Evolutionary conservation across 2,329 filamentous ascomycete species (phyloP), one percentile per base, ranked within the genome.

Genomic region (Aspergillus felis): DNA sequence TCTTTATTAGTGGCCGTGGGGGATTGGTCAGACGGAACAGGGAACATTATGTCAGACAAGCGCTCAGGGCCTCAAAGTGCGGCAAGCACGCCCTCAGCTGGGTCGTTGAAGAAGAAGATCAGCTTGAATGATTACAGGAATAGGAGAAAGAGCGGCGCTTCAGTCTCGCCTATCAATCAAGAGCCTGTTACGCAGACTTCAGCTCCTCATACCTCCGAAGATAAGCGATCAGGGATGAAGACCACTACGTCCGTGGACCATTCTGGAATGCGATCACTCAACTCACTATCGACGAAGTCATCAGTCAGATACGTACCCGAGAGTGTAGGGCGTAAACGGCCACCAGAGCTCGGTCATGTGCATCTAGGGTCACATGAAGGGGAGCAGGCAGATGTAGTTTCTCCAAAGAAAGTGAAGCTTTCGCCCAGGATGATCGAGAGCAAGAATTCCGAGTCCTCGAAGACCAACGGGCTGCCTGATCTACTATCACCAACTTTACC

Each of bases 121-220:
- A 85, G 77, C 55, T 70, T 87, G 54, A 82, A 79, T 46, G 84
- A 82, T 42, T 87, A 87, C 71, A 86, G 84, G 71, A 82, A 79
- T 59, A 84, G 84, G 67, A 79, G 73, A 59, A 77, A 72, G 55
- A 74, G 68, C 46, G 71, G 67, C 9, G 58, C 70, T 10, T 66
- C 64, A 20, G 59, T 66, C 5, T 65, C 65, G 17, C 66, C 70
- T 17, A 60, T 69, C 48, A 60, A 56, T 50, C 66, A 65, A 46
- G 65, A 70, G 55, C 48, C 54, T 35, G 35, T 51, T 41, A 58
- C 52, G 44, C 64, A 67, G 46, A 61, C 42, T 48, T 62, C 64
- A 29, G 56, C 59, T n/a, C 48, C 58, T 14, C 25, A 56, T 42
- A 55, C 56, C 28, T 55, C 58, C 53, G 64, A 67, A 35, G 62